phyloP scores from a whole-genome alignment of 345 rosid species.

The Populus nigra region DNA sequence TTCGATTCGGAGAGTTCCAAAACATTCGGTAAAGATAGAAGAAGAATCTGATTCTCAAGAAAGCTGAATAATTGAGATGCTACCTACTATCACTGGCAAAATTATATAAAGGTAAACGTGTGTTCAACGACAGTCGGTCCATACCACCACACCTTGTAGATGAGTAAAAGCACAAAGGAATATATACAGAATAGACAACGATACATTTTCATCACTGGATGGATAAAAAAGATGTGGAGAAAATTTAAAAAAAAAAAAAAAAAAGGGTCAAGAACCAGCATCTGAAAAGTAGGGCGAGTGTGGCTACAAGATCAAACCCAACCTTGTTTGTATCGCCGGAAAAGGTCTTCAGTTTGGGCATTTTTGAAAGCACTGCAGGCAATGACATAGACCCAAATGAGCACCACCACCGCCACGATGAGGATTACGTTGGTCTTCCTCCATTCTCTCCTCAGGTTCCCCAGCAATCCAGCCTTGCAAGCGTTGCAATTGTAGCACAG shows the following conservation, averaged over 20 bases:
- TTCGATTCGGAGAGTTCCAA: too few species aligned
- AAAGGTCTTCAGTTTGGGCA: slow-evolving; percentile 81
- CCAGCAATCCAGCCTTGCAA: slow-evolving; percentile 84
- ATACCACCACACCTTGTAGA: slow-evolving; percentile 6
- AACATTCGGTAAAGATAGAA: too few species aligned
- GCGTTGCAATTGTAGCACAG: slow-evolving; percentile 84
- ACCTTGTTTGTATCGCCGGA: slow-evolving; percentile 62
- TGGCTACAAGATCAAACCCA: slow-evolving; percentile 41
- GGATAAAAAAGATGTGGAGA: not conserved
- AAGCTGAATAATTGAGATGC: slow-evolving; percentile 18
- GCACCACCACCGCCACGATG: slow-evolving; percentile 64
- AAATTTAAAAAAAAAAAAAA: not conserved
- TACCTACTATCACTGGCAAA: slow-evolving; percentile 1
- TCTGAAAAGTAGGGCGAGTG: slow-evolving; percentile 5
- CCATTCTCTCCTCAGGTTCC: slow-evolving; percentile 82
- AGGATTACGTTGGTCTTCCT: slow-evolving; percentile 75
- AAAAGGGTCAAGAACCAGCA: not conserved
- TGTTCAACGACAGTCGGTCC: slow-evolving; percentile 3
- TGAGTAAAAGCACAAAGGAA: slow-evolving; percentile 7
- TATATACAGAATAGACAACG: slow-evolving; percentile 19
- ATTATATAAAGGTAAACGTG: too few species aligned
- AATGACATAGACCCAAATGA: slow-evolving; percentile 74
- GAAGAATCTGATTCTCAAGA: too few species aligned
- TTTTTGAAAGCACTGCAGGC: slow-evolving; percentile 87
- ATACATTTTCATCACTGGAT: not conserved